These are phyloP conservation scores for Fraxinus velutina DNA, from an alignment of 305 asterid species.

Conservation along the genomic window DNA sequence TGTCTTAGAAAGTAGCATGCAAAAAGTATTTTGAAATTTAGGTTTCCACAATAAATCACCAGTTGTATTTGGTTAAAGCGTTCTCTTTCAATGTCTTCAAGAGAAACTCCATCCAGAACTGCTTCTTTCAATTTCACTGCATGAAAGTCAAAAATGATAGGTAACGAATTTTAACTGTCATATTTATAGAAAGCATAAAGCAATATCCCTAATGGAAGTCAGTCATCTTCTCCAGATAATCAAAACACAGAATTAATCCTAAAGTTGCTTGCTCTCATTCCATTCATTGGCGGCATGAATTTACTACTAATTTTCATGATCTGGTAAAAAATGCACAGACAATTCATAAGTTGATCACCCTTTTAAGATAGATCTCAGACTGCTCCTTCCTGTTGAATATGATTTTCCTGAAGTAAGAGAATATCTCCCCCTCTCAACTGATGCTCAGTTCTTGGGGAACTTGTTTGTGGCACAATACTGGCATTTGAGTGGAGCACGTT, in stretches of 20 bases:
- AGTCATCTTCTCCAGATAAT: background rate
- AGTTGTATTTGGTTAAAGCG: conserved; percentile 63
- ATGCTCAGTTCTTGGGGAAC: background rate
- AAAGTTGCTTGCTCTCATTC: background rate
- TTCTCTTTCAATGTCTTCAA: conserved; percentile 52
- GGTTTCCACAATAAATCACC: conserved; percentile 32
- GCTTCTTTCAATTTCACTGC: conserved; percentile 74
- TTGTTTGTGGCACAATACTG: background rate
- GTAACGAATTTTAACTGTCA: background rate
- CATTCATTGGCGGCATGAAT: background rate
- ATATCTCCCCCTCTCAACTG: background rate
- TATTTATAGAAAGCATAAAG: background rate
- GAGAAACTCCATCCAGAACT: conserved; percentile 60
- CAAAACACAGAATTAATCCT: background rate
- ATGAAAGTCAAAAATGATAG: conserved; percentile 8
- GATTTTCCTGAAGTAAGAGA: background rate
- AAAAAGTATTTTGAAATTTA: background rate
- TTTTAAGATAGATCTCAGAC: background rate
- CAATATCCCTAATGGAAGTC: background rate
- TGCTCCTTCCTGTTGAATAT: background rate
- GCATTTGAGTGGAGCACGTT: background rate
- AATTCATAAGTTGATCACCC: background rate
- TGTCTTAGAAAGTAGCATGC: background rate
- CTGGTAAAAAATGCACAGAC: background rate
- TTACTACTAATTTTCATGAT: background rate